Base-by-base conservation (phyloP, 202 grass and related monocot species). In the Setaria viridis region DNA sequence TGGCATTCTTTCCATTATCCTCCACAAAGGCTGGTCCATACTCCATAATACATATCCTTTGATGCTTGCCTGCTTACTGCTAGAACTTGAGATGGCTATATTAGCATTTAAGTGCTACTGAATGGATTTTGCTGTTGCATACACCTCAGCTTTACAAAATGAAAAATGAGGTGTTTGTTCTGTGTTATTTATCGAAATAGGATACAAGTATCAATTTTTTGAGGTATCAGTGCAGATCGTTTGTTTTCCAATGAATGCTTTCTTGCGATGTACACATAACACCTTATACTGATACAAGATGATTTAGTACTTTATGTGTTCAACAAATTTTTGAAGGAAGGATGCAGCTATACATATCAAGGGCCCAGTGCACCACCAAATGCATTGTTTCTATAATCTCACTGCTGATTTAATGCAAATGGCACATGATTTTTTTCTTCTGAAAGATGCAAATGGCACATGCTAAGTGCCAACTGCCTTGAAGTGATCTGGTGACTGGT, bases 171-270 rank as follows among this genome's bases (percentile, higher is more conserved):
- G 20, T 62, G 45, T 33, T 78, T 83, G 34, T 74, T 74, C 8
- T 83, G 21, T 84, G n/a, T 71, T 66, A 46, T 82, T 37, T 53
- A 43, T 68, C 10, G 62, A 55, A 33, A 65, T 21, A 78, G 35
- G 21, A 41, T 49, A 13, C 54, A 42, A 21, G 10, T 65, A 21
- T 34, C 33, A 2, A 20, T 17, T 13, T 65, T 20, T 65, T 47
- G 9, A 49, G 25, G 5, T 78, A 48, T 70, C 49, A 51, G 5
- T 49, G 45, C 21, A 51, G 58, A 69, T 15, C 2, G 32, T 43
- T 43, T 57, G 2, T 39, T 39, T 39, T 39, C 34, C 2, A 29
- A 62, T 14, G 0, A 12, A 19, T 59, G 2, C 34, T 71, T 46
- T 43, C 4, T 46, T 57, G 35, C 2, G 12, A 59, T 59, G n/a